Conservation (phyloP, 208 protist genomes). For the Crithidia acanthocephali region DNA sequence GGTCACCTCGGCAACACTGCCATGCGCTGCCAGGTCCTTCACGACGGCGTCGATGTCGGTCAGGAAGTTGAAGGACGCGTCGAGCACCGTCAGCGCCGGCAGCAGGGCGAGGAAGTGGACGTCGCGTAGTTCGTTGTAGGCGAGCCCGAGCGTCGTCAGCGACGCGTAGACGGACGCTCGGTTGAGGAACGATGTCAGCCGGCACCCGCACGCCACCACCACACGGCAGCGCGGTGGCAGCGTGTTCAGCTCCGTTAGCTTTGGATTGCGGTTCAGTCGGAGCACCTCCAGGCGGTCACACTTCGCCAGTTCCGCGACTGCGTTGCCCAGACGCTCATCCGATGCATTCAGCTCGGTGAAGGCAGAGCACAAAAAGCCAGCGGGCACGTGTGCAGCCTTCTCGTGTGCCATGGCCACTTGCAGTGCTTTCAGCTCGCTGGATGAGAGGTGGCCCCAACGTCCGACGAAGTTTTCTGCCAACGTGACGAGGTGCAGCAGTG, state of each 20-base stretch:
- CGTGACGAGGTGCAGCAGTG: slow-evolving; percentile 41
- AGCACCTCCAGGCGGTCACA: slow-evolving; percentile 59
- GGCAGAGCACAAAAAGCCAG: slow-evolving; percentile 42
- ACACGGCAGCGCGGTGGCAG: slow-evolving; percentile 63
- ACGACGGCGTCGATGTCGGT: slow-evolving; percentile 44
- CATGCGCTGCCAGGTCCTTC: slow-evolving; percentile 41
- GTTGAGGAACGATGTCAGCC: slow-evolving; percentile 30
- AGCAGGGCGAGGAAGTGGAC: slow-evolving; percentile 55
- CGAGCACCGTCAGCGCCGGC: slow-evolving; percentile 63
- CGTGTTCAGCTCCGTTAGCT: slow-evolving; percentile 45
- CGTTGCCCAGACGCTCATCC: slow-evolving; percentile 39
- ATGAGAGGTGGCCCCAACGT: slow-evolving; percentile 57
- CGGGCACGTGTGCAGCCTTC: slow-evolving; percentile 36
- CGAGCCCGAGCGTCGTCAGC: slow-evolving; percentile 55
- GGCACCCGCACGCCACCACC: slow-evolving; percentile 62
- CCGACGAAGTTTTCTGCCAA: slow-evolving; percentile 29
- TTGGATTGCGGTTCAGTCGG: slow-evolving; percentile 59
- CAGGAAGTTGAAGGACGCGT: slow-evolving; percentile 73
- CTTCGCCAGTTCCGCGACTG: slow-evolving; percentile 40
- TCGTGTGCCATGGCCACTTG: slow-evolving; percentile 49
- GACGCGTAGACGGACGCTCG: slow-evolving; percentile 6
- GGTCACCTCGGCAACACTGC: slow-evolving; percentile 53
- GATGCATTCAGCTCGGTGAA: slow-evolving; percentile 64
- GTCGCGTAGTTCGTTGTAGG: slow-evolving; percentile 59
- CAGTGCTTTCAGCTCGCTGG: slow-evolving; percentile 46